Evolutionary conservation across 352 stramenopile species (phyloP).

Genomic region (Phytophthora pisi): DNA sequence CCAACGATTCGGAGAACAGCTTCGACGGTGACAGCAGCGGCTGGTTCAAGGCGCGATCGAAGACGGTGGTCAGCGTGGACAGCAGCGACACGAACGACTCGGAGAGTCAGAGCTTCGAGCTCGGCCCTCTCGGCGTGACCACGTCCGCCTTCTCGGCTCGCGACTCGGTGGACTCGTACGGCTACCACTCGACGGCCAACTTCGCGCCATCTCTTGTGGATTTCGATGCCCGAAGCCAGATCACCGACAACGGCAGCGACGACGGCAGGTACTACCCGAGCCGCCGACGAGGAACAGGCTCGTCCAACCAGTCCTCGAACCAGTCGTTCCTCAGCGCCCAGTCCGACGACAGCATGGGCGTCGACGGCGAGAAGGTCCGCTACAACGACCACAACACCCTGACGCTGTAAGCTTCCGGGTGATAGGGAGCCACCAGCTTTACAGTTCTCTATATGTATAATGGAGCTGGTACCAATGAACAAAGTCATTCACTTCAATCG

Average conservation of each 20-base stretch:
- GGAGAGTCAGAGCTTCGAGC: slow-evolving; percentile 32
- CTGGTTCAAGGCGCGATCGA: slow-evolving; percentile 53
- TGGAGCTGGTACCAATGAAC: slow-evolving; percentile 29
- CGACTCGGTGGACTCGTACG: slow-evolving; percentile 40
- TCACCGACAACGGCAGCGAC: slow-evolving; percentile 38
- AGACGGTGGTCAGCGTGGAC: slow-evolving; percentile 50
- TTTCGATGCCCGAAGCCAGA: slow-evolving; percentile 37
- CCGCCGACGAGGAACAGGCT: slow-evolving; percentile 35
- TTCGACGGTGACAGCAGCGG: slow-evolving; percentile 47
- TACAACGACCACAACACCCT: slow-evolving; percentile 30
- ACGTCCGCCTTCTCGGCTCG: slow-evolving; percentile 30
- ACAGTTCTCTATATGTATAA: slow-evolving; percentile 35
- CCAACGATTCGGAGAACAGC: slow-evolving; percentile 39
- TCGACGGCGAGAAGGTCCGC: slow-evolving; percentile 49
- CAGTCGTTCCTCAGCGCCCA: slow-evolving; percentile 62
- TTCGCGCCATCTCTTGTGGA: slow-evolving; percentile 33
- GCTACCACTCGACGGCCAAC: slow-evolving; percentile 25
- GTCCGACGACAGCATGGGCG: slow-evolving; percentile 65
- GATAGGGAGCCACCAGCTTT: slow-evolving; percentile 32
- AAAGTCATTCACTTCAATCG: background rate
- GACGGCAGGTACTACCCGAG: slow-evolving; percentile 34
- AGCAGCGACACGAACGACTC: slow-evolving; percentile 21
- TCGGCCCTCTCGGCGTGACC: slow-evolving; percentile 31
- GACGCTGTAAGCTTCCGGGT: slow-evolving; percentile 33
- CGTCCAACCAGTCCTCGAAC: slow-evolving; percentile 61